Evolutionary conservation across 495 filamentous ascomycete species (phyloP).

Genomic region (Tuber melanosporum): DNA sequence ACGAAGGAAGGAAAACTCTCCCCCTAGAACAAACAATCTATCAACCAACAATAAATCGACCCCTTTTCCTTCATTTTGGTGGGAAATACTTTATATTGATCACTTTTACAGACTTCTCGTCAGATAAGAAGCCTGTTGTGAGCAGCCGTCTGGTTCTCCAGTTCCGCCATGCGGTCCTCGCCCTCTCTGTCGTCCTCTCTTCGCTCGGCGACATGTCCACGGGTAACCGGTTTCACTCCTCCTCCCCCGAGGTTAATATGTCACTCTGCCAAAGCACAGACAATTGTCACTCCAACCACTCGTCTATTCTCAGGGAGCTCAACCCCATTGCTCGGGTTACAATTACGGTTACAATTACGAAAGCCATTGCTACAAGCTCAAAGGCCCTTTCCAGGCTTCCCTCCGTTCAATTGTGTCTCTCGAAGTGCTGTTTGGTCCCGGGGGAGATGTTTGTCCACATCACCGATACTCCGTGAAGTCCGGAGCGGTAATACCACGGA

Average conservation of each 20-base stretch:
- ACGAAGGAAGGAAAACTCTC: background rate
- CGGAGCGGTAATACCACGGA: background rate
- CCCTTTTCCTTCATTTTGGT: background rate
- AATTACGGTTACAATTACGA: background rate
- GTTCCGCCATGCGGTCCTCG: conserved; percentile 1
- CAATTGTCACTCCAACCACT: background rate
- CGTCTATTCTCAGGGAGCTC: background rate
- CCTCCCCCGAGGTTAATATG: background rate
- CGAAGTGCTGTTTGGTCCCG: conserved; percentile 6
- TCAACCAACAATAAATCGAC: background rate
- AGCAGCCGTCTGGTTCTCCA: background rate
- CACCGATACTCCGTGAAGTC: conserved; percentile 16
- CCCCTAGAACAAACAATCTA: background rate
- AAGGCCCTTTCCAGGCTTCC: conserved; percentile 9
- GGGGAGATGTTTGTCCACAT: conserved; percentile 22
- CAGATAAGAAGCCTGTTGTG: background rate
- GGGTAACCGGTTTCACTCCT: background rate
- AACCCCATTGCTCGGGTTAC: background rate
- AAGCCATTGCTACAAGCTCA: background rate
- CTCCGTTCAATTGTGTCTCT: conserved; percentile 4
- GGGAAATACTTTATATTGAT: background rate
- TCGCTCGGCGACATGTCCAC: background rate
- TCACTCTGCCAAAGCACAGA: background rate
- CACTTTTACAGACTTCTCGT: background rate
- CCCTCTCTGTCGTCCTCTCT: conserved; percentile 2